A percentile compares a stretch with the other conserved stretches of the same genome.
These are phyloP conservation scores for Lipomyces lipofer DNA, from an alignment of 805 yeast genomes.

Conservation along the genomic window DNA sequence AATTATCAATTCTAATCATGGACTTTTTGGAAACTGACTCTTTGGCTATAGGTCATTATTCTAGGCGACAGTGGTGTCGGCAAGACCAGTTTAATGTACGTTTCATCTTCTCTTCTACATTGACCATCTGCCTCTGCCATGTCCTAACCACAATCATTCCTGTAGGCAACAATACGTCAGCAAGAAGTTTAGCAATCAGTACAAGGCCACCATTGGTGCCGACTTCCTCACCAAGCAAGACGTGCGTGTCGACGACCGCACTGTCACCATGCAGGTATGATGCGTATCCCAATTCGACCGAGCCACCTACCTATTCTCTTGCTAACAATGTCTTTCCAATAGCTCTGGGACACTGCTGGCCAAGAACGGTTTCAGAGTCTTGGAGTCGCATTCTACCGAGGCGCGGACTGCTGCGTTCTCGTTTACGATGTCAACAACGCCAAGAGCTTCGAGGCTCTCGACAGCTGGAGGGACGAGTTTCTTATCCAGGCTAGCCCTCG, in stretches of 20 bases:
- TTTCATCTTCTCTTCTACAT: not conserved
- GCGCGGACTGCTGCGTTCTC: conserved; percentile 96
- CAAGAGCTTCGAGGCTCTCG: conserved; percentile 84
- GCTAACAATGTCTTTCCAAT: conserved; percentile 36
- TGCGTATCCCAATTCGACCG: not conserved
- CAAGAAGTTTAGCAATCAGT: conserved; percentile 90
- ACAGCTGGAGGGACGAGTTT: conserved; percentile 94
- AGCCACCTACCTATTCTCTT: not conserved
- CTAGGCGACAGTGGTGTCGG: conserved; percentile 98
- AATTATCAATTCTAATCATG: not conserved
- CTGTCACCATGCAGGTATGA: conserved; percentile 58
- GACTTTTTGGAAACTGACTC: too few relatives aligned
- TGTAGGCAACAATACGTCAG: conserved; percentile 87
- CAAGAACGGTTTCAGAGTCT: conserved; percentile 96
- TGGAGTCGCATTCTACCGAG: conserved; percentile 96
- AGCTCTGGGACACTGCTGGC: conserved; percentile 98
- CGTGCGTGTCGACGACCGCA: conserved; percentile 77
- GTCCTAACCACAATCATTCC: not conserved
- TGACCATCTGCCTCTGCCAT: not conserved
- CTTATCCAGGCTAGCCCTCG: conserved; percentile 88
- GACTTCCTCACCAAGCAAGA: conserved; percentile 88
- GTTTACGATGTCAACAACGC: conserved; percentile 95
- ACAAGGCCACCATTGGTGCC: conserved; percentile 97
- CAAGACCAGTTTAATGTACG: conserved; percentile 82
- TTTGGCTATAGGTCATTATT: conserved; percentile 89